Evolutionary conservation across 2,329 filamentous ascomycete species (phyloP).

Genomic region (Ophiostoma novo-ulmi): DNA sequence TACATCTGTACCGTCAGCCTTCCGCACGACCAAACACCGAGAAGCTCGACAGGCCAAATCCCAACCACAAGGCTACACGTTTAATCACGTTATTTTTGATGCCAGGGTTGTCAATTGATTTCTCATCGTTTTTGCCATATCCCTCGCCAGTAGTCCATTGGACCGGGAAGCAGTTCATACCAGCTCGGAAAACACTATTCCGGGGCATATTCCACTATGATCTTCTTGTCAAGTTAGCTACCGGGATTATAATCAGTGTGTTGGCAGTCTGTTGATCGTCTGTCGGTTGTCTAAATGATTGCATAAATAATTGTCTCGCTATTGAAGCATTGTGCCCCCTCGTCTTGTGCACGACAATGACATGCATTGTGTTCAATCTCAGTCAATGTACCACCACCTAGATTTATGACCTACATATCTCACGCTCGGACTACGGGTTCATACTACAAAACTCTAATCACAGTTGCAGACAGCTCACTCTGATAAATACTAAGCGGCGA

Average conservation of each 20-base stretch:
- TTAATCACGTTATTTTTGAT: neutral
- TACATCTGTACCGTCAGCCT: conserved; percentile 2
- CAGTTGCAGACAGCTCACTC: neutral
- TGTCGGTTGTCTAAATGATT: no score
- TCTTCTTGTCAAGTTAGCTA: neutral
- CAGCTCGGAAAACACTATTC: neutral
- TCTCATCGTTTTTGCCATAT: neutral
- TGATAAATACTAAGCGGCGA: no score
- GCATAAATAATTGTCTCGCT: no score
- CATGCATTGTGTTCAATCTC: neutral
- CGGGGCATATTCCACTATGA: neutral
- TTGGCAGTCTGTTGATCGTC: no score
- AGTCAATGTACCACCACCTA: neutral
- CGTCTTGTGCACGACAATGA: neutral
- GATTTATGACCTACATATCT: no score
- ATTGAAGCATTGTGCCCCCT: neutral
- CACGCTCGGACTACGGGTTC: no score
- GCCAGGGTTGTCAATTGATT: neutral
- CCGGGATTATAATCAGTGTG: neutral
- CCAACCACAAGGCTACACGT: neutral
- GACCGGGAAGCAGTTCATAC: neutral
- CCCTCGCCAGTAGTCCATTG: neutral
- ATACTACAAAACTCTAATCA: no score
- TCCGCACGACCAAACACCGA: neutral
- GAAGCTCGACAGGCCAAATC: neutral